Base-by-base conservation (phyloP, 768 basidiomycete species). In the Sporobolomyces phaffii region DNA sequence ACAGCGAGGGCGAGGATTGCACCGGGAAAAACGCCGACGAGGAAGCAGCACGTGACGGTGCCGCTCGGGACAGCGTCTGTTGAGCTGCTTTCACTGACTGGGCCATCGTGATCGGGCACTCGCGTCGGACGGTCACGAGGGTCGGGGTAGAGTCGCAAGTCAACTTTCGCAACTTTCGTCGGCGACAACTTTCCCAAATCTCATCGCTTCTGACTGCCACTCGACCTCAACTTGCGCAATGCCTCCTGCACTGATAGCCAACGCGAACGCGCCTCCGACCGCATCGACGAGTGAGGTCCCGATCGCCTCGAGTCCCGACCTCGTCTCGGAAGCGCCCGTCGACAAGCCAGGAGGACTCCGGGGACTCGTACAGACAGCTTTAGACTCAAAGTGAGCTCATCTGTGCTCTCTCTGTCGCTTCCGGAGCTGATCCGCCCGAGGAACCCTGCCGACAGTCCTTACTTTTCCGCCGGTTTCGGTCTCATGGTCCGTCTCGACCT, bases 401-500 rank as follows among this genome's bases (percentile, higher is more conserved):
- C 9, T 40, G 22, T n/a, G 1, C 13, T 11, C 41, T 5, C 11
- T 3, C 13, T 5, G 1, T n/a, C 17, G 11, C 1, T 14, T 17
- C 11, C 24, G 2, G 5, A 36, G 22, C 34, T 1, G 40, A 29
- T 9, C 8, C 6, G 11, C 31, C 47, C 50, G 28, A 56, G 33
- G 2, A 8, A 15, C 5, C 15, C 10, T 3, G 10, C 17, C 40
- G 52, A 22, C 73, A 99, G 96, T 77, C 94, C 91, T 41, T 93
- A 91, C 80, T 98, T 99, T 76, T 90, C 94, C 76, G 96, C 94
- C 52, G 94, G 96, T 31, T 97, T 97, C 74, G 96, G 94, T 40
- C 83, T 99, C 41, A 93, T 98, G 92, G 94, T 93, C 72, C 64
- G 79, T 67, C 15, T 28, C 11, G 17, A 44, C 22, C 38, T 28